phyloP scores from a whole-genome alignment of 345 rosid species.

The Melastoma malabathricum region DNA sequence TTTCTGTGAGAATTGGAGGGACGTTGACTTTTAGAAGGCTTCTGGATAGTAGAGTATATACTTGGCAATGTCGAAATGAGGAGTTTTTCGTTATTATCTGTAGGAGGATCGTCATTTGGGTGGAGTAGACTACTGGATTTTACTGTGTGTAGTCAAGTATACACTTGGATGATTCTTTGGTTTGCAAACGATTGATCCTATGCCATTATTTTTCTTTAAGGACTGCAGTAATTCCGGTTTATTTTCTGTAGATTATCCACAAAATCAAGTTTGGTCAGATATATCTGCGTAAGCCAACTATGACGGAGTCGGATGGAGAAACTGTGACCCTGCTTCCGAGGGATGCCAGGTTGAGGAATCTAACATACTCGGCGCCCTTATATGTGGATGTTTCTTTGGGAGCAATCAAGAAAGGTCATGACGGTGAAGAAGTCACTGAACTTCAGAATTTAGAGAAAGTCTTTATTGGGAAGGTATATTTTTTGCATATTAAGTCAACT shows the following conservation, averaged over 20 bases:
- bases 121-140: too few relatives aligned
- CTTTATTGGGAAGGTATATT: conserved; percentile 78
- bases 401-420: conserved; percentile 92
- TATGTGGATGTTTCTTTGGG: conserved; percentile 87
- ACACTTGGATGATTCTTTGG: too few relatives aligned
- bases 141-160: too few relatives aligned
- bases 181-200: too few relatives aligned
- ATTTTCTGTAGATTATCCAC: conserved; percentile 65
- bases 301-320: conserved; percentile 98
- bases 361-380: conserved; percentile 89
- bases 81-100: too few relatives aligned
- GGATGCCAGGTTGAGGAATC: conserved; percentile 94
- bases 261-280: conserved; percentile 94
- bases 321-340: conserved; percentile 92
- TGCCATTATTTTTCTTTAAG: too few relatives aligned
- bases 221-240: neutral
- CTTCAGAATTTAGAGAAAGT: conserved; percentile 87
- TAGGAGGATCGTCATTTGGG: too few relatives aligned
- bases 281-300: conserved; percentile 97
- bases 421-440: conserved; percentile 95
- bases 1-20: neutral
- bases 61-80: too few relatives aligned
- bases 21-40: neutral
- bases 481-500: neutral
- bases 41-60: too few relatives aligned